Percentiles rank a stretch among this genome's conserved stretches.
These are phyloP conservation scores for Elsinoe necatrix DNA, from an alignment of 2,329 filamentous ascomycete species.

Conservation along the genomic window DNA sequence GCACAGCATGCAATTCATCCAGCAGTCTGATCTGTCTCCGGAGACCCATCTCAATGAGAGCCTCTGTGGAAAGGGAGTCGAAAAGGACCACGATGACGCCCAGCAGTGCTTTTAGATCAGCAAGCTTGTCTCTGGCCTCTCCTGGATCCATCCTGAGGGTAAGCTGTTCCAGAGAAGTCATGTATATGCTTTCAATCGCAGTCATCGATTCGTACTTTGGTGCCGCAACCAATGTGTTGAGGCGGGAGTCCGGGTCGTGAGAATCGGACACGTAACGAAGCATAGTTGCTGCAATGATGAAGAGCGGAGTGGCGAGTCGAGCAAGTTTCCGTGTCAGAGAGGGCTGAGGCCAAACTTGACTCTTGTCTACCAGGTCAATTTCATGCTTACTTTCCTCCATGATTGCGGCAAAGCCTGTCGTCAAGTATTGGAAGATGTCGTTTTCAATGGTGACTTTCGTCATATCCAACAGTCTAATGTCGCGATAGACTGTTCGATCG, in stretches of 20 bases:
- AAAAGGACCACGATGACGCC: conserved; percentile 12
- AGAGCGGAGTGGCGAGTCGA: conserved; percentile 29
- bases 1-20: background rate
- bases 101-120: conserved; percentile 16
- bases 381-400: background rate
- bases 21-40: background rate
- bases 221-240: conserved; percentile 23
- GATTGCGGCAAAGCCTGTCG: conserved; percentile 24
- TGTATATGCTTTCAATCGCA: conserved; percentile 23
- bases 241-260: background rate
- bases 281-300: conserved; percentile 31
- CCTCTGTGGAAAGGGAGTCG: conserved; percentile 23
- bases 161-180: background rate
- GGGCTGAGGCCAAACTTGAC: conserved; percentile 26
- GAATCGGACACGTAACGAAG: conserved; percentile 17
- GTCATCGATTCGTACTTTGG: conserved; percentile 21
- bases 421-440: conserved; percentile 34
- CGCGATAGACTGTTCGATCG: conserved; percentile 23
- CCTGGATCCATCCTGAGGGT: conserved; percentile 19
- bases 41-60: conserved; percentile 21
- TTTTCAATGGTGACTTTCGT: conserved; percentile 25
- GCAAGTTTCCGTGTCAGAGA: conserved; percentile 23
- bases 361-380: background rate
- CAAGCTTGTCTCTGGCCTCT: conserved; percentile 22
- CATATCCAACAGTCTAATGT: conserved; percentile 34